Evolutionary conservation across 176 grass and related monocot species (phyloP).

Genomic region (Eragrostis curvula): DNA sequence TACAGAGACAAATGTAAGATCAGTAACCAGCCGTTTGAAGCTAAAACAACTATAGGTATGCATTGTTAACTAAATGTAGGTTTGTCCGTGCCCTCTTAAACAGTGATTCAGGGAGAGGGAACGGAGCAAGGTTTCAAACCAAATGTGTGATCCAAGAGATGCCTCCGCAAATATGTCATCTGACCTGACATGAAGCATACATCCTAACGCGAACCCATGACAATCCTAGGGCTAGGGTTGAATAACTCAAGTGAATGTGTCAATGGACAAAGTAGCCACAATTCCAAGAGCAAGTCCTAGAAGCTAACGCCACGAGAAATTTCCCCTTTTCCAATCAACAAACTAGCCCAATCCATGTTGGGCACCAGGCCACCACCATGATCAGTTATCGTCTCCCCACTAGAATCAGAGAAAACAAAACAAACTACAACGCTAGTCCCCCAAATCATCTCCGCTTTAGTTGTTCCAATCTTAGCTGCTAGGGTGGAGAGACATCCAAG

Average conservation of each 20-base stretch:
- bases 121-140: background rate
- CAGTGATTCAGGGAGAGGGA: background rate
- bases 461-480: background rate
- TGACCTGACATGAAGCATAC: background rate
- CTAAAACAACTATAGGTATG: background rate
- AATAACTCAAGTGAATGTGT: background rate
- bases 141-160: constrained; percentile 2
- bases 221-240: background rate
- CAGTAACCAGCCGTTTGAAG: background rate
- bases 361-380: background rate
- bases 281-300: constrained; percentile 4
- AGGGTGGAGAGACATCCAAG: background rate
- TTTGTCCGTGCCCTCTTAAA: background rate
- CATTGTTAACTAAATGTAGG: background rate
- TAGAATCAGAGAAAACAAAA: too few relatives aligned
- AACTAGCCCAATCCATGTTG: background rate
- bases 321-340: background rate
- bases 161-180: background rate
- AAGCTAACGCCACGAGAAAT: background rate
- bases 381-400: background rate
- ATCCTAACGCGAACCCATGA: background rate
- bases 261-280: constrained; percentile 7
- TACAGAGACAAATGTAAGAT: background rate
- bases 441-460: background rate
- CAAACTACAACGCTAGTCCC: too few relatives aligned